A percentile compares a stretch with the other conserved stretches of the same genome.
phyloP scores from a whole-genome alignment of 371 early-diverging fungal genomes.

The Chytridiales sp. region DNA sequence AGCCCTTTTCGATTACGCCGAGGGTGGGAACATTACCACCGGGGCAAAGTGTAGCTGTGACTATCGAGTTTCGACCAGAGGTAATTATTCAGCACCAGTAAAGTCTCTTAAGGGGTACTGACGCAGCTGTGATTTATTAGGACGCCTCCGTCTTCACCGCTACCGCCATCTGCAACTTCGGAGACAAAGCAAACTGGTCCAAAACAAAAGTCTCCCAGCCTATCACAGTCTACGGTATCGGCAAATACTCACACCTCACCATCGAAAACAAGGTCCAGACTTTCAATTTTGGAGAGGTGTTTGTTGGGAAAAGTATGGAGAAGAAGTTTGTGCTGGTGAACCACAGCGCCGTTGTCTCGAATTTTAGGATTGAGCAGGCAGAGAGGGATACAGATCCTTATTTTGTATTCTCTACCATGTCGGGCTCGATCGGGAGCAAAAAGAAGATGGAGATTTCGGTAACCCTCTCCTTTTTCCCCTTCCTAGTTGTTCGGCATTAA shows the following conservation, averaged over 20 bases:
- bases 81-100: constrained; percentile 16
- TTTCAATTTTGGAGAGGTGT: constrained; percentile 50
- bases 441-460: constrained; percentile 37
- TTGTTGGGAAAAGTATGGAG: constrained; percentile 41
- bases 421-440: constrained; percentile 34
- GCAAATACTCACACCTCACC: constrained; percentile 50
- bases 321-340: constrained; percentile 40
- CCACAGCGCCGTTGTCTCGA: constrained; percentile 44
- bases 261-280: constrained; percentile 25
- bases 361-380: constrained; percentile 42
- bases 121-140: constrained; percentile 3
- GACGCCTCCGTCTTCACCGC: constrained; percentile 48
- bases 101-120: neutral
- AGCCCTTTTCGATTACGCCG: constrained; percentile 44
- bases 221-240: constrained; percentile 44
- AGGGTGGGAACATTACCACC: constrained; percentile 37
- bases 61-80: constrained; percentile 44
- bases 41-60: constrained; percentile 27
- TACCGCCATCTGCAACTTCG: constrained; percentile 44
- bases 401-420: constrained; percentile 40
- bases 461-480: neutral
- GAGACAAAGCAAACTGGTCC: constrained; percentile 41
- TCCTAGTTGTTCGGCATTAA: neutral
- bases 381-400: constrained; percentile 43
- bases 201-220: constrained; percentile 31